Base-by-base conservation (phyloP, 768 basidiomycete genomes). In the Macrolepiota fuliginosa region DNA sequence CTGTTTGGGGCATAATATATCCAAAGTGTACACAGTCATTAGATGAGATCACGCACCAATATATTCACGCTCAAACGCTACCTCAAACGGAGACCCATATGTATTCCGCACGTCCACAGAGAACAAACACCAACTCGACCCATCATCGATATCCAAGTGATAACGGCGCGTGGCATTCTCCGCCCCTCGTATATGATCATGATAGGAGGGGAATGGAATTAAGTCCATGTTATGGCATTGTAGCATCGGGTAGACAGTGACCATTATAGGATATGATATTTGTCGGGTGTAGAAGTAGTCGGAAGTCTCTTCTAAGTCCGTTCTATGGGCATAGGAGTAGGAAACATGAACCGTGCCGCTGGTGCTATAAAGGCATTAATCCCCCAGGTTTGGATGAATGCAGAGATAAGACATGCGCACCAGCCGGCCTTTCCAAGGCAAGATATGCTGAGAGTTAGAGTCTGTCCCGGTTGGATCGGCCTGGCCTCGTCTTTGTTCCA, bases 171-270 rank as follows among this genome's bases (percentile, higher is more conserved):
- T 63, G 62, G 69, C 64, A 66, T 68, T 49, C 64, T 67, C 50
- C 61, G 64, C 39, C 37, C 69, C 51, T 56, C 64, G 47, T 51
- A 65, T 66, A 54, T 67, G 68, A 47, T 69, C 64, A 54, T 47
- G 70, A 63, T 76, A 74, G 7, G 75, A 70, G 12, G 81, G 79
- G 64, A 92, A 85, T 13, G 91, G 87, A 37, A 94, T 74, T 63
- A 97, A 79, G 65, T 92, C 89, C 86, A 98, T 89, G 40, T 81
- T 80, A 64, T 88, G 83, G 67, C 92, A 92, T 72, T 96, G 92
- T 29, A 98, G 84, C 81, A 96, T 96, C 66, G 92, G 92, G 71
- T 98, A 97, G 12, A 98, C 97, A 2, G 96, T 96, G 62, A 97
- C 91, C 68, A 91, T 81, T 64, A 98, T 82, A 4, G 96, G 94